These are phyloP conservation scores for Backusella morwellensis DNA, from an alignment of 192 early-diverging fungal species.

Conservation along the genomic window DNA sequence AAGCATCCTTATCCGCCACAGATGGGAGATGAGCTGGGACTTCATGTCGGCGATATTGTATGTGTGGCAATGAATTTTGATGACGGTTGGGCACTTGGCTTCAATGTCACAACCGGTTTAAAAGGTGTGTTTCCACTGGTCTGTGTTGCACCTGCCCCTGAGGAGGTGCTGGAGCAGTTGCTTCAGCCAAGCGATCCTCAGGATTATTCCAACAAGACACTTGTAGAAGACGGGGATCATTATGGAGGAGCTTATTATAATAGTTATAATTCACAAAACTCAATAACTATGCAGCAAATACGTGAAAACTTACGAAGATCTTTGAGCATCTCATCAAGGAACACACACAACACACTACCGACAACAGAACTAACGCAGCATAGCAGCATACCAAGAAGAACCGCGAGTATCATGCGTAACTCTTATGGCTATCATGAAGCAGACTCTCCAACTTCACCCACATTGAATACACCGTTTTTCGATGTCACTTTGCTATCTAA, in stretches of 20 bases:
- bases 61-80: constrained; percentile 76
- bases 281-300: constrained; percentile 14
- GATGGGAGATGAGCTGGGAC: constrained; percentile 77
- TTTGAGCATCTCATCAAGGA: not conserved
- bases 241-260: not conserved
- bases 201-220: constrained; percentile 8
- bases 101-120: constrained; percentile 64
- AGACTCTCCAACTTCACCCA: constrained; percentile 13
- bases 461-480: constrained; percentile 16
- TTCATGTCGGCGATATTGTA: constrained; percentile 70
- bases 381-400: constrained; percentile 17
- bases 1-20: constrained; percentile 63
- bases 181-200: constrained; percentile 5
- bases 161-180: constrained; percentile 32
- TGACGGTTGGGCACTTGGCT: constrained; percentile 89
- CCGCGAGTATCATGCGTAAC: constrained; percentile 14
- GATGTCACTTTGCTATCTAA: constrained; percentile 9
- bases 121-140: constrained; percentile 87
- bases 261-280: constrained; percentile 5
- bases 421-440: constrained; percentile 10
- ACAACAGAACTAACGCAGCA: constrained; percentile 6
- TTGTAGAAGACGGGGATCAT: constrained; percentile 1
- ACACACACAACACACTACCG: not conserved
- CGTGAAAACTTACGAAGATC: constrained; percentile 12
- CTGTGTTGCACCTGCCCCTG: constrained; percentile 53